Percentiles rank a stretch among this genome's conserved stretches.
Evolutionary conservation across 2,329 filamentous ascomycete species (phyloP).

Genomic region (Samsoniella hepiali): DNA sequence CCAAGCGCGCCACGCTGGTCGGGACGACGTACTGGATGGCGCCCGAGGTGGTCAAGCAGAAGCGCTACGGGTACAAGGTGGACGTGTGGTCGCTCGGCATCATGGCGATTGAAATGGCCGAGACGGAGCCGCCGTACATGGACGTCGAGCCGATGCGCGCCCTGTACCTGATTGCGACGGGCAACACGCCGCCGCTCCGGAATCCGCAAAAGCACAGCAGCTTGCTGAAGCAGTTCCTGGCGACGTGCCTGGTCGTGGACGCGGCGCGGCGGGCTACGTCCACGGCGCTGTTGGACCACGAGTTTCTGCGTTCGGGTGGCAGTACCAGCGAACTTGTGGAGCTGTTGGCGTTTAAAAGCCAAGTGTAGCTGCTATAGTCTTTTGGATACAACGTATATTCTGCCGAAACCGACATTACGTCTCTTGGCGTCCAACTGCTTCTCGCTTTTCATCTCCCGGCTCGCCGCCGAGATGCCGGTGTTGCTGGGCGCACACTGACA

Average conservation of each 20-base stretch:
- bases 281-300: conserved; percentile 81
- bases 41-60: conserved; percentile 97
- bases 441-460: not conserved
- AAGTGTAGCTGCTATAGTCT: not conserved
- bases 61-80: conserved; percentile 96
- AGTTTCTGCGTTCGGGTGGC: conserved; percentile 94
- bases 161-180: conserved; percentile 94
- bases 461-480: too few species aligned
- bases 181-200: conserved; percentile 93
- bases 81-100: conserved; percentile 99
- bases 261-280: conserved; percentile 92
- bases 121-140: conserved; percentile 94
- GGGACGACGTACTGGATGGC: conserved; percentile 99
- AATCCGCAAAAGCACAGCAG: conserved; percentile 97
- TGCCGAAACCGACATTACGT: not conserved
- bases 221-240: conserved; percentile 95
- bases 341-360: conserved; percentile 78
- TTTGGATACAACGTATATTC: not conserved
- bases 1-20: conserved; percentile 97
- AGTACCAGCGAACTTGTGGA: conserved; percentile 77
- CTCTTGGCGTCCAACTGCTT: too few species aligned
- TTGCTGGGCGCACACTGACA: too few species aligned
- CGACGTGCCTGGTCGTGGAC: conserved; percentile 93
- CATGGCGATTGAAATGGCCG: conserved; percentile 99
- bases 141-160: conserved; percentile 98